These are phyloP conservation scores for Penicillium sp. DNA, from an alignment of 2,329 filamentous ascomycete species.

Conservation along the genomic window DNA sequence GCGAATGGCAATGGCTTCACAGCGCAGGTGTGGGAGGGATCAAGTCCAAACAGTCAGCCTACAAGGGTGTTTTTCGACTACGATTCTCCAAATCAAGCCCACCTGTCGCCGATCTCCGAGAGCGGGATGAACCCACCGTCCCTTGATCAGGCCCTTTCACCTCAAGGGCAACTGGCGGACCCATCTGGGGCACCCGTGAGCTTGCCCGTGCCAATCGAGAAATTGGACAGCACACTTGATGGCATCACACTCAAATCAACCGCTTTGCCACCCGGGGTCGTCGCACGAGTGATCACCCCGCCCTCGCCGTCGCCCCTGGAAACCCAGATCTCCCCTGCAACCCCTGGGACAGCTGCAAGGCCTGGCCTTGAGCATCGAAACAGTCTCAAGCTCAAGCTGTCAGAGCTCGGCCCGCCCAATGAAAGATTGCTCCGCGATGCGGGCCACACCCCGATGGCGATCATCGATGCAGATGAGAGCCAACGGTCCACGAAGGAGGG, in stretches of 20 bases:
- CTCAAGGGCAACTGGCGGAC: constrained; percentile 37
- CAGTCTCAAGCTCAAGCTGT: constrained; percentile 38
- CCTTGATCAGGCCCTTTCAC: constrained; percentile 44
- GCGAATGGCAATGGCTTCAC: constrained; percentile 13
- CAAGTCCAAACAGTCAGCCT: constrained; percentile 40
- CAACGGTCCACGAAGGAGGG: constrained; percentile 21
- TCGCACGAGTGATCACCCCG: constrained; percentile 46
- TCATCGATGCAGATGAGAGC: constrained; percentile 39
- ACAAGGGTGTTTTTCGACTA: constrained; percentile 48
- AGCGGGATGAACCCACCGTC: constrained; percentile 34
- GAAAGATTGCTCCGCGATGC: constrained; percentile 44
- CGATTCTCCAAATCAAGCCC: constrained; percentile 28
- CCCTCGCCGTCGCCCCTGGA: constrained; percentile 35
- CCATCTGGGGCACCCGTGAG: constrained; percentile 28
- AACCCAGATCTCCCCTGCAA: constrained; percentile 22
- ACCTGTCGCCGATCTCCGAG: constrained; percentile 31
- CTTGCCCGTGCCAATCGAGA: constrained; percentile 48
- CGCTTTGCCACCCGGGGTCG: constrained; percentile 44
- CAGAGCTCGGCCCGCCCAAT: constrained; percentile 40
- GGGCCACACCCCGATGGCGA: constrained; percentile 48
- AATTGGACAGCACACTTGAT: constrained; percentile 48
- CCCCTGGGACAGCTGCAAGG: constrained; percentile 27
- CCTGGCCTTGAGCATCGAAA: constrained; percentile 29
- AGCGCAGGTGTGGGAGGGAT: constrained; percentile 47
- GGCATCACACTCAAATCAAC: constrained; percentile 51